Percentiles rank a stretch among this genome's conserved stretches.
phyloP scores from a whole-genome alignment of 2,329 filamentous ascomycete genomes.

The Colletotrichum sansevieriae region DNA sequence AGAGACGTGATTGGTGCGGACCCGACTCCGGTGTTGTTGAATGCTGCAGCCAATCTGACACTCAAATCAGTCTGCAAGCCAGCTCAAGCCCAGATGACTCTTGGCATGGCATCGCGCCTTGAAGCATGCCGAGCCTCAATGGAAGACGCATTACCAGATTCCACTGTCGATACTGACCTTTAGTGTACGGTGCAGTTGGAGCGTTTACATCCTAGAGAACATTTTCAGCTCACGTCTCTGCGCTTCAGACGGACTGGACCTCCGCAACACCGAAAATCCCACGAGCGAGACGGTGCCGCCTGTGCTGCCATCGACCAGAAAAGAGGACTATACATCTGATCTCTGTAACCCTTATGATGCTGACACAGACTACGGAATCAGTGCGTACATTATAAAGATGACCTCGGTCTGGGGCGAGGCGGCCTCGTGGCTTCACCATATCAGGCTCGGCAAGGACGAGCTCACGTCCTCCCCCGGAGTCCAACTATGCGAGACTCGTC shows the following conservation, averaged over 20 bases:
- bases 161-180: too few relatives aligned
- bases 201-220: neutral
- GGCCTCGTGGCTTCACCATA: neutral
- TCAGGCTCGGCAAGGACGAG: neutral
- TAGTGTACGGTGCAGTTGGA: neutral
- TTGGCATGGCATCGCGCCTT: too few relatives aligned
- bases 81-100: too few relatives aligned
- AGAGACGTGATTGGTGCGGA: too few relatives aligned
- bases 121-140: too few relatives aligned
- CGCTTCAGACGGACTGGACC: neutral
- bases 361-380: neutral
- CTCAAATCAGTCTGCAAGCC: too few relatives aligned
- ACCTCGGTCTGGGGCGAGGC: neutral
- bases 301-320: neutral
- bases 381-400: neutral
- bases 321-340: neutral
- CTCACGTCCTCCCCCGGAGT: neutral
- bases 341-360: neutral
- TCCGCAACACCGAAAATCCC: neutral
- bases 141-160: too few relatives aligned
- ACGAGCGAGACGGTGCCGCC: neutral
- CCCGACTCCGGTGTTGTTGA: too few relatives aligned
- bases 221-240: neutral
- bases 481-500: neutral
- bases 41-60: too few relatives aligned